Percentiles rank a stretch among this genome's conserved stretches.
Evolutionary conservation across 441 rosid species (phyloP).

Genomic region (Populus hybrid): DNA sequence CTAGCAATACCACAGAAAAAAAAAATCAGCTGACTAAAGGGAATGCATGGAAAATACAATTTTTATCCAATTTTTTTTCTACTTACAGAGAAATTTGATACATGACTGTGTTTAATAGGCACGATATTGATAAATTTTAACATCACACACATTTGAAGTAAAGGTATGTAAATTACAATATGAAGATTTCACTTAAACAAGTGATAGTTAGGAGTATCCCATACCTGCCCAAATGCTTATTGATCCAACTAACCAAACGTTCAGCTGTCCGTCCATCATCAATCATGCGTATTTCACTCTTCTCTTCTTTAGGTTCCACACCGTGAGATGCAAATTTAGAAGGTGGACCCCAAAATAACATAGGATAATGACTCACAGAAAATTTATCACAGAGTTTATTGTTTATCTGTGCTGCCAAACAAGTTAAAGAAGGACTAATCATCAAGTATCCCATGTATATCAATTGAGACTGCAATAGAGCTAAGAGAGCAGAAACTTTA

Average conservation of each 20-base stretch:
- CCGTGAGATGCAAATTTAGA: constrained; percentile 55
- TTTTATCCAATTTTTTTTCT: neutral
- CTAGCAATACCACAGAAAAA: neutral
- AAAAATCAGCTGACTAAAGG: neutral
- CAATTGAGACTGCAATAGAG: neutral
- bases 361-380: constrained; percentile 78
- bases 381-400: constrained; percentile 77
- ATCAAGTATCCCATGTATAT: constrained; percentile 12
- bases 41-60: neutral
- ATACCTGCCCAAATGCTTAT: constrained; percentile 81
- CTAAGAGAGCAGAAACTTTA: constrained; percentile 5
- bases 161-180: neutral
- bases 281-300: constrained; percentile 48
- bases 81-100: neutral
- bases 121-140: neutral
- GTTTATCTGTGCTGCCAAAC: constrained; percentile 87
- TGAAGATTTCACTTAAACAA: constrained; percentile 12
- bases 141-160: neutral
- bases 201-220: constrained; percentile 20
- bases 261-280: constrained; percentile 87
- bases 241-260: constrained; percentile 81
- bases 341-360: constrained; percentile 89
- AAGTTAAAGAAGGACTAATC: constrained; percentile 29
- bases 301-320: constrained; percentile 53
- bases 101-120: neutral